Conservation (phyloP, 352 stramenopile genomes). For the Phytophthora pinifolia region DNA sequence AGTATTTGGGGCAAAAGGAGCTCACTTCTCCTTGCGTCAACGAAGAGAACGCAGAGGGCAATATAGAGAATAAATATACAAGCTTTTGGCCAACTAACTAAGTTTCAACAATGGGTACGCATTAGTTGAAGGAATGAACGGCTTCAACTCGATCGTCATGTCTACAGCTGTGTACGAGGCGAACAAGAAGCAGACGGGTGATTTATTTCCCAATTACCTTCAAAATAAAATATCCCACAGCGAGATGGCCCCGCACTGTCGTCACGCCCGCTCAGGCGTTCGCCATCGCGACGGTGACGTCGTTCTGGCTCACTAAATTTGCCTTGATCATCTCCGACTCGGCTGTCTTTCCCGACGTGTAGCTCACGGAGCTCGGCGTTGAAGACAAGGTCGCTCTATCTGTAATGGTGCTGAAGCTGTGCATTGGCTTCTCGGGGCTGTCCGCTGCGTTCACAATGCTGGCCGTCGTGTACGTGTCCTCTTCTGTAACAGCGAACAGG, state of each 20-base stretch:
- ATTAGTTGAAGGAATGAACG: too few species aligned
- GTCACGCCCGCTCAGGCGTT: conserved; percentile 7
- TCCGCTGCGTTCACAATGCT: conserved; percentile 19
- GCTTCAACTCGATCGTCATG: too few species aligned
- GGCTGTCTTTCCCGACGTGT: conserved; percentile 10
- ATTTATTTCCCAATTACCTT: conserved; percentile 9
- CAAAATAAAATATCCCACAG: conserved; percentile 22
- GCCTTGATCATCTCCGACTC: conserved; percentile 18
- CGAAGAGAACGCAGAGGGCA: too few species aligned
- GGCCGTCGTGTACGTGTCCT: conserved; percentile 21
- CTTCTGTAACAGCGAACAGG: conserved; percentile 52
- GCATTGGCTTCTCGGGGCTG: conserved; percentile 20
- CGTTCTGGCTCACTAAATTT: conserved; percentile 9
- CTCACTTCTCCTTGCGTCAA: too few species aligned
- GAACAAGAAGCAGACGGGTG: too few species aligned
- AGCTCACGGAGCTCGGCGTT: conserved; percentile 13
- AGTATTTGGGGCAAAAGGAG: too few species aligned
- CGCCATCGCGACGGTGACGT: conserved; percentile 18
- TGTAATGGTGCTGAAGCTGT: conserved; percentile 21
- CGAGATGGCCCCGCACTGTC: neutral
- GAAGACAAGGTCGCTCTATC: conserved; percentile 20
- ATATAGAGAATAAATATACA: too few species aligned
- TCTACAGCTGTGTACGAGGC: too few species aligned
- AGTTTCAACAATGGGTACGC: too few species aligned
- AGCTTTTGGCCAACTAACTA: too few species aligned